phyloP scores from a whole-genome alignment of 2,329 filamentous ascomycete species.

The Fusarium sp. region DNA sequence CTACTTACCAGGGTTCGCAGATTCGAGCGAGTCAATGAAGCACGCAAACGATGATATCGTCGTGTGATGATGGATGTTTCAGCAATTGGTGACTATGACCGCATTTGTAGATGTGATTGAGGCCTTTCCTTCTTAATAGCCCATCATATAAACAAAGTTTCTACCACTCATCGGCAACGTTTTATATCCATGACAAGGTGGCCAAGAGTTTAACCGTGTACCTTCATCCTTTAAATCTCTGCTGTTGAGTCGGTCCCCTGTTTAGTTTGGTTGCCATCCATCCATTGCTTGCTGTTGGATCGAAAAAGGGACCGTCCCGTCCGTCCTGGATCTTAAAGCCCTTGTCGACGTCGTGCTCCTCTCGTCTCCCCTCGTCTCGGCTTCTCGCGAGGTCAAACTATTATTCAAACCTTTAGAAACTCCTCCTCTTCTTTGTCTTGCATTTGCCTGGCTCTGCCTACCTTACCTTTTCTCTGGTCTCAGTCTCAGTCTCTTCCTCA shows the following conservation, averaged over 20 bases:
- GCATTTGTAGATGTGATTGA: background rate
- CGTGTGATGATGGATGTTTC: constrained; percentile 8
- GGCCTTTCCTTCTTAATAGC: constrained; percentile 15
- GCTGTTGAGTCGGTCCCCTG: constrained; percentile 27
- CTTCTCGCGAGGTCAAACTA: constrained; percentile 26
- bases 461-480: background rate
- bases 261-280: constrained; percentile 18
- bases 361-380: constrained; percentile 12
- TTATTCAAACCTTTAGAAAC: constrained; percentile 19
- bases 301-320: constrained; percentile 38
- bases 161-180: constrained; percentile 9
- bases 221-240: constrained; percentile 16
- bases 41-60: constrained; percentile 29
- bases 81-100: constrained; percentile 12
- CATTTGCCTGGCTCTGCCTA: constrained; percentile 1
- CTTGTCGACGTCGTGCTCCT: constrained; percentile 36
- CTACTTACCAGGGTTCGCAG: constrained; percentile 1
- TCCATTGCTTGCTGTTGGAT: constrained; percentile 35
- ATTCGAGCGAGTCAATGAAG: constrained; percentile 1
- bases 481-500: constrained; percentile 3
- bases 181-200: constrained; percentile 3
- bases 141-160: constrained; percentile 36
- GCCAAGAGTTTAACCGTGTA: constrained; percentile 31
- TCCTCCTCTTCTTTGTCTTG: constrained; percentile 28
- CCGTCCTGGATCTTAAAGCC: constrained; percentile 24